These are phyloP conservation scores for Gossypium longicalyx DNA, from an alignment of 345 rosid species.

Conservation along the genomic window DNA sequence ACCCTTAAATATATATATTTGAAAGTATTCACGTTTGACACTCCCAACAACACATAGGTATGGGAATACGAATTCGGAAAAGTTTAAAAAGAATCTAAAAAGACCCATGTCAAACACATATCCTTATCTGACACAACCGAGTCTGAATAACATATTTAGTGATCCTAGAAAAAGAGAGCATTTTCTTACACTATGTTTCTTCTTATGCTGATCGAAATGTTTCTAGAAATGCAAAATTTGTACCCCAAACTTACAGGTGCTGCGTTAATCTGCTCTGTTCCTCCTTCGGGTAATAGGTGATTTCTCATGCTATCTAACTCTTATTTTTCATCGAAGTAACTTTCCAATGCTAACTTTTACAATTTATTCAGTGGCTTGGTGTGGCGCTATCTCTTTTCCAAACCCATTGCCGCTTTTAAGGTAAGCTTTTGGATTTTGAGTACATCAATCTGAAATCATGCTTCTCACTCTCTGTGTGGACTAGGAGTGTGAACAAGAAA, in stretches of 20 bases:
- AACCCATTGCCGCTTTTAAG: slow-evolving; percentile 85
- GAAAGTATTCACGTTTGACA: background rate
- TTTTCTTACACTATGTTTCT: slow-evolving; percentile 8
- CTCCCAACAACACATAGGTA: background rate
- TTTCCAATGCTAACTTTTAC: slow-evolving; percentile 4
- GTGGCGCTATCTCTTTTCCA: slow-evolving; percentile 83
- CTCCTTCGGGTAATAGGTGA: slow-evolving; percentile 95
- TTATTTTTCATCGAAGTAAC: slow-evolving; percentile 3
- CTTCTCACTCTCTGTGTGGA: background rate
- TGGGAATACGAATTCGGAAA: background rate
- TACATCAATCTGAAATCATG: background rate
- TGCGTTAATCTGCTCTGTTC: slow-evolving; percentile 76
- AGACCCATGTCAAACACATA: background rate
- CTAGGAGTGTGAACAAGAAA: too few species aligned
- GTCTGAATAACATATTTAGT: background rate
- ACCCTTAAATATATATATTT: background rate
- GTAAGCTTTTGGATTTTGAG: slow-evolving; percentile 28
- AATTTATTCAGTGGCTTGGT: slow-evolving; percentile 60
- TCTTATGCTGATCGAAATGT: slow-evolving; percentile 15
- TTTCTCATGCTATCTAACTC: slow-evolving; percentile 9
- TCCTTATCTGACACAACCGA: background rate
- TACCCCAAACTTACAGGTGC: slow-evolving; percentile 70
- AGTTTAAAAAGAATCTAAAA: background rate
- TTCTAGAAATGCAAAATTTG: slow-evolving; percentile 32
- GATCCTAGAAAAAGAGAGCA: background rate